These are phyloP conservation scores for Senecio squalidus DNA, from an alignment of 140 eudicot genomes.

Conservation along the genomic window DNA sequence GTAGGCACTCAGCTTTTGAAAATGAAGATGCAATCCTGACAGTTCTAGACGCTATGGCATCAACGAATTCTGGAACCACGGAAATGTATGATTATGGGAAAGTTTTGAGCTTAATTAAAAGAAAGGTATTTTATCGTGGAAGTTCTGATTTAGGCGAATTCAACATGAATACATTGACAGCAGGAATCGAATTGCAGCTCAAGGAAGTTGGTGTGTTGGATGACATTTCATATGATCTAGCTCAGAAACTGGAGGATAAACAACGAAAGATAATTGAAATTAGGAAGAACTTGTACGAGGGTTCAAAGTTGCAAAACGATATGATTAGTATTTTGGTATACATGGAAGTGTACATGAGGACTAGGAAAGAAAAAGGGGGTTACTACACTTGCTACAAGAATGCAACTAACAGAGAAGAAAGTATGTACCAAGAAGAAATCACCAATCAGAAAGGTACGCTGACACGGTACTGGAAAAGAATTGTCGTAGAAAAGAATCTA, in stretches of 20 bases:
- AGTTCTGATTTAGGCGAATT: background rate
- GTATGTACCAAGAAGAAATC: slow-evolving; percentile 3
- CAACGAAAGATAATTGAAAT: background rate
- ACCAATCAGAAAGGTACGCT: slow-evolving; percentile 2
- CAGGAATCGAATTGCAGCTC: slow-evolving; percentile 27
- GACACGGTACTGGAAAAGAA: slow-evolving; percentile 24
- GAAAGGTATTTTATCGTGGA: slow-evolving; percentile 19
- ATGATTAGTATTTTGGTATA: slow-evolving; percentile 20
- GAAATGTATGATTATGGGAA: slow-evolving; percentile 13
- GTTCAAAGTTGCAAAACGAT: slow-evolving; percentile 25
- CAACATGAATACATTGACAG: slow-evolving; percentile 10
- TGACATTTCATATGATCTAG: slow-evolving; percentile 1
- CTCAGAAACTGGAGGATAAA: slow-evolving; percentile 1
- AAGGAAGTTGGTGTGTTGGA: slow-evolving; percentile 13
- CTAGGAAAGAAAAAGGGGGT: background rate
- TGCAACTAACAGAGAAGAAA: background rate
- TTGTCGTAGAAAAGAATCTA: background rate
- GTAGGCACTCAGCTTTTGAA: slow-evolving; percentile 30
- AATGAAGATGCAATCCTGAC: slow-evolving; percentile 23
- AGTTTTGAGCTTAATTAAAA: slow-evolving; percentile 16
- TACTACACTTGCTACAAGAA: slow-evolving; percentile 37
- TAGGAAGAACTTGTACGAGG: slow-evolving; percentile 17
- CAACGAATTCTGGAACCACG: background rate
- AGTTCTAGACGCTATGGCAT: slow-evolving; percentile 7
- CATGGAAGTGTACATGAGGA: slow-evolving; percentile 39